These are phyloP conservation scores for Xylaria sp. DNA, from an alignment of 2,329 filamentous ascomycete genomes.

Conservation along the genomic window DNA sequence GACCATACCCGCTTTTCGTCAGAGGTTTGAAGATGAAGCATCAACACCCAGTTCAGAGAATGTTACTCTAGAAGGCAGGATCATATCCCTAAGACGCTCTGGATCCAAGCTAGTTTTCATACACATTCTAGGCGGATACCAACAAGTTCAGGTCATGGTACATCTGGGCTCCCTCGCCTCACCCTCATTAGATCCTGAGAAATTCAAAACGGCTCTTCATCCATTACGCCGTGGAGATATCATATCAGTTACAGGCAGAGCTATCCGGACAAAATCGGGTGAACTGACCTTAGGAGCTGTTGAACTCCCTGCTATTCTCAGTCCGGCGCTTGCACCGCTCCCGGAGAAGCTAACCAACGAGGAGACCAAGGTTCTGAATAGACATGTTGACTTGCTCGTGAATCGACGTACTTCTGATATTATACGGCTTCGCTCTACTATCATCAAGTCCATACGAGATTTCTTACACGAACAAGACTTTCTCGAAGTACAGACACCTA, in stretches of 20 bases:
- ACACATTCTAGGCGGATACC: constrained; percentile 78
- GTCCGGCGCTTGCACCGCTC: constrained; percentile 82
- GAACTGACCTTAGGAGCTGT: constrained; percentile 79
- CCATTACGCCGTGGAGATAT: constrained; percentile 80
- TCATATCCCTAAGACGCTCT: constrained; percentile 47
- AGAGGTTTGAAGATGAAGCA: constrained; percentile 48
- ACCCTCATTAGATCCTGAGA: constrained; percentile 51
- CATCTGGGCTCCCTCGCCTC: constrained; percentile 66
- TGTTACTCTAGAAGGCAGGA: constrained; percentile 49
- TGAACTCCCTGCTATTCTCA: constrained; percentile 75
- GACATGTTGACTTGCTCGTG: constrained; percentile 88
- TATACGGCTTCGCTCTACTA: constrained; percentile 76
- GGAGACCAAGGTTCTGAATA: constrained; percentile 78
- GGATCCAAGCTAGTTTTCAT: constrained; percentile 87
- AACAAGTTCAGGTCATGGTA: constrained; percentile 80
- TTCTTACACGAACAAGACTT: constrained; percentile 80
- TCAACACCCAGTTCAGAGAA: constrained; percentile 44
- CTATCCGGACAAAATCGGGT: constrained; percentile 76
- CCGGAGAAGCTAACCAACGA: constrained; percentile 76
- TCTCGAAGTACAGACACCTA: constrained; percentile 89
- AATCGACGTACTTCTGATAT: constrained; percentile 75
- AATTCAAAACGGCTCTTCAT: constrained; percentile 71
- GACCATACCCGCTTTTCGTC: constrained; percentile 53
- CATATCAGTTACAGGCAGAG: constrained; percentile 75
- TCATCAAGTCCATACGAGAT: constrained; percentile 78